Base-by-base conservation (phyloP, 805 yeast species). In the Yamadazyma sp. region DNA sequence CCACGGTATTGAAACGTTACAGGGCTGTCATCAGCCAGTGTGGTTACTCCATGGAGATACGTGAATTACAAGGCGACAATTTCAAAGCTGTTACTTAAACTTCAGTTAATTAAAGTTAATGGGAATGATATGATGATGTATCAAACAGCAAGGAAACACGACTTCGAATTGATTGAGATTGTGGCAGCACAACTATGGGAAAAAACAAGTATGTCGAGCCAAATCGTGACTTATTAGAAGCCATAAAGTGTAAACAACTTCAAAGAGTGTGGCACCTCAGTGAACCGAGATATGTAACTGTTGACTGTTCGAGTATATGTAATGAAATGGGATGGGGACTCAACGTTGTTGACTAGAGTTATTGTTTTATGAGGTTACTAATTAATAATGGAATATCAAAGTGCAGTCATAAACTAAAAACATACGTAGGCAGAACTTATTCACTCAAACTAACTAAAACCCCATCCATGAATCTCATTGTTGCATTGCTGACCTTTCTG, bases 271-370 rank as follows among this genome's bases (percentile, higher is more conserved):
- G 62, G 60, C 43, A 43, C 28, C 25, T 47, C 22, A 53, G 51
- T 22, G 44, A 46, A 2, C 19, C 41, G 15, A 57, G 57, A 6
- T 28, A 34, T 8, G 8, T 32, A 10, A 37, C 35, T 18, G 28
- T 51, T 4, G 59, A 55, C 41, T 57, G 62, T 59, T 47, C 48
- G 4, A 50, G 48, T 28, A 40, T 57, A 17, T 55, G 62, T 37
- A 52, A 53, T 22, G 57, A 56, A 9, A 42, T 46, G 17, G 56
- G 54, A 3, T 59, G 64, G 64, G 39, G 17, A 14, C 38, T 46
- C 8, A 40, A 33, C 29, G 35, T 45, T 44, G 48, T 26, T 47
- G n/a, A n/a, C n/a, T n/a, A n/a, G n/a, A n/a, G n/a, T n/a, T n/a
- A n/a, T n/a, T n/a, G n/a, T 29, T 27, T 10, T 22, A n/a, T 15